Percentiles rank a stretch among this genome's conserved stretches.
Conservation (phyloP, 2,329 filamentous ascomycete species). For the Sarocladium strictum region DNA sequence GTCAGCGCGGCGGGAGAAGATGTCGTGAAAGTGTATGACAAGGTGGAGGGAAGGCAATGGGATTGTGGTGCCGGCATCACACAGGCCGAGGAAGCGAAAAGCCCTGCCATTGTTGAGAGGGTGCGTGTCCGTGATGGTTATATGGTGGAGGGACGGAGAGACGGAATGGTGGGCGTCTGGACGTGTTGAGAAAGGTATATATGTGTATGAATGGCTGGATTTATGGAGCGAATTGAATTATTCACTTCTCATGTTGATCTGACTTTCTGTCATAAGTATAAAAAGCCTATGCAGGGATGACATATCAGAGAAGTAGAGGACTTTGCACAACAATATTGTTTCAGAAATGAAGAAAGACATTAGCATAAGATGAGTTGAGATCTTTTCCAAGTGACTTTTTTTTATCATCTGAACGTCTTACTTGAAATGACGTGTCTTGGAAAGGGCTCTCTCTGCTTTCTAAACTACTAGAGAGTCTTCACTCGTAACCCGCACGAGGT, state of each 20-base stretch:
- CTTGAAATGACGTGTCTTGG: too few relatives aligned
- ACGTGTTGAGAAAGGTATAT: conserved; percentile 47
- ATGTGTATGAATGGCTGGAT: not conserved
- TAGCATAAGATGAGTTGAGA: too few relatives aligned
- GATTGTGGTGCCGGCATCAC: conserved; percentile 82
- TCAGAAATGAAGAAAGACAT: too few relatives aligned
- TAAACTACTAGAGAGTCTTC: too few relatives aligned
- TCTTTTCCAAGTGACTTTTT: too few relatives aligned
- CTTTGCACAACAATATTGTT: too few relatives aligned
- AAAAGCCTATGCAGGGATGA: too few relatives aligned
- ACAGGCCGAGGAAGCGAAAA: conserved; percentile 59
- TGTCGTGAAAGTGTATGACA: conserved; percentile 97
- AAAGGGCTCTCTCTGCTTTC: too few relatives aligned
- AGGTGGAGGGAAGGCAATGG: conserved; percentile 93
- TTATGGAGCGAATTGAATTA: conserved; percentile 1
- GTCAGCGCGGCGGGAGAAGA: conserved; percentile 85
- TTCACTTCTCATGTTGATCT: not conserved
- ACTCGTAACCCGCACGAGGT: too few relatives aligned
- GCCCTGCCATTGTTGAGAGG: conserved; percentile 67
- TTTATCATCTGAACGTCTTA: too few relatives aligned
- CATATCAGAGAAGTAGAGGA: too few relatives aligned
- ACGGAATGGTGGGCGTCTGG: conserved; percentile 90
- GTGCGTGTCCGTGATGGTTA: conserved; percentile 93
- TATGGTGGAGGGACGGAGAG: conserved; percentile 79
- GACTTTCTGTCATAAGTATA: too few relatives aligned